Percentiles rank a stretch among this genome's conserved stretches.
Conservation (phyloP, 768 basidiomycete genomes). For the Filobasidium wieringae region DNA sequence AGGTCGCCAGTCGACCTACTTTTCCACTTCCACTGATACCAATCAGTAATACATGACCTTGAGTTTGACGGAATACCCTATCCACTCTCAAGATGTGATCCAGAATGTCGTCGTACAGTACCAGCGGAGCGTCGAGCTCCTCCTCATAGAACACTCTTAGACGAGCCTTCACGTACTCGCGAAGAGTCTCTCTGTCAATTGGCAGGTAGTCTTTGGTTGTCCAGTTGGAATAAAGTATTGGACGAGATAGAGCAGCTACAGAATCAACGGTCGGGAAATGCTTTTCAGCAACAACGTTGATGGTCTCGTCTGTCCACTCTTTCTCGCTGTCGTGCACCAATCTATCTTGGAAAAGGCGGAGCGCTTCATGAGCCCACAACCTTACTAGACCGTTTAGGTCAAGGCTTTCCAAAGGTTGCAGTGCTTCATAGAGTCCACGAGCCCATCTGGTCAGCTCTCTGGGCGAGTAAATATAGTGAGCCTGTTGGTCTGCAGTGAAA, state of each 20-base stretch:
- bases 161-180: constrained; percentile 93
- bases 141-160: constrained; percentile 98
- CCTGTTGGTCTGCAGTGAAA: constrained; percentile 94
- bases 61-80: constrained; percentile 94
- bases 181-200: constrained; percentile 79
- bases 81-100: constrained; percentile 97
- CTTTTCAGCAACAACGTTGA: constrained; percentile 67
- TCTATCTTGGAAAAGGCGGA: constrained; percentile 95
- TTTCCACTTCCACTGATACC: constrained; percentile 98
- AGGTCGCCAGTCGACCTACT: constrained; percentile 44
- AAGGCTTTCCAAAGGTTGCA: constrained; percentile 82
- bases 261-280: constrained; percentile 89
- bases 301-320: constrained; percentile 85
- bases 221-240: constrained; percentile 98
- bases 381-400: constrained; percentile 90
- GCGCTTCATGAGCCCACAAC: constrained; percentile 94
- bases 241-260: constrained; percentile 72
- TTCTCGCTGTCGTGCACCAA: constrained; percentile 86
- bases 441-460: constrained; percentile 98
- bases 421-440: constrained; percentile 92
- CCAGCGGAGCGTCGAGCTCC: constrained; percentile 92
- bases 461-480: constrained; percentile 97
- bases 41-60: constrained; percentile 90
- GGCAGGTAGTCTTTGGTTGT: constrained; percentile 93
- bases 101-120: constrained; percentile 94